Base-by-base conservation (phyloP, 345 rosid species). In the Ceriops decandra region DNA sequence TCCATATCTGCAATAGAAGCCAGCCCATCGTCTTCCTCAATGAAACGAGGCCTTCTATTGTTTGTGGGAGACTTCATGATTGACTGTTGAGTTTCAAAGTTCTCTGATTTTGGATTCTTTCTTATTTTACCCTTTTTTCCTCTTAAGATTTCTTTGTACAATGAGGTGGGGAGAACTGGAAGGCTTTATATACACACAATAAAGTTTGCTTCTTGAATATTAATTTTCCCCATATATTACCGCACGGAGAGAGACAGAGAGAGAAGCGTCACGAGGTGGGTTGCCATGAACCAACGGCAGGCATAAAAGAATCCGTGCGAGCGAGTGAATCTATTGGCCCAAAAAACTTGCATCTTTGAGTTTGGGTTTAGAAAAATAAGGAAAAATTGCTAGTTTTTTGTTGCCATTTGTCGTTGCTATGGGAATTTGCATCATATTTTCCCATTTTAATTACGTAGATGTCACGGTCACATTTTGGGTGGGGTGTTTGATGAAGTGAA, bases 1-100 rank as follows among this genome's bases (percentile, higher is more conserved):
- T 88, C 96, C 81, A 82, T 76, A 49, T 77, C 88, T 3, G 88
- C 82, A 7, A 90, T 67, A 22, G 88, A 87, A 62, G 83, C 90
- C 69, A 86, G 68, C 19, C 79, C 84, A 57, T 83, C 87, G 15
- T 86, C 91, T 32, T 82, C 87, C 35, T 77, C 87, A 0, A 77
- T 68, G 65, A 88, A 87, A 80, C 78, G 85, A 72, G 85, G 71
- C 62, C 85, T 81, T 47, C 74, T 75, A 7, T 66, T 22, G 1
- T 52, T 27, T 11, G 35, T 7, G 21, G 20, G 2, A 32, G 70
- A 51, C 0, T 72, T 70, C 76, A 72, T 72, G 13, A 42, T 11
- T 11, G 49, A 13, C 4, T 42, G 15, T 13, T 11, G 2, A 13
- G 49, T 42, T 42, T 2, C 17, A 3, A 42, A 42, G 49, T 13